Conservation (phyloP, 139 green algal species). For the Coelastrella sp. region DNA sequence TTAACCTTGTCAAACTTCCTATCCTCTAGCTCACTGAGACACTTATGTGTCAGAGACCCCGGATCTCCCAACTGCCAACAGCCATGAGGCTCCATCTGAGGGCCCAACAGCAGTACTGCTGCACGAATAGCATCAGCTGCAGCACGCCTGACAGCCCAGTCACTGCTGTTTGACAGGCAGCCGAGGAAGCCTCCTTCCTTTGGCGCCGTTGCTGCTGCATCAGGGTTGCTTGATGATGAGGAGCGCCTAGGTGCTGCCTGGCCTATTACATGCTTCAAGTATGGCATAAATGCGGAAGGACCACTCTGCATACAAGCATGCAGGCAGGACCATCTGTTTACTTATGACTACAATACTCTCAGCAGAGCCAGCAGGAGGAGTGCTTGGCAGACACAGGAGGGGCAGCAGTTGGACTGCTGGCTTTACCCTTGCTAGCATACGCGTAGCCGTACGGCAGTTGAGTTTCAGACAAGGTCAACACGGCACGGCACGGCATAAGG, state of each 20-base stretch:
- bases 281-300: slow-evolving; percentile 48
- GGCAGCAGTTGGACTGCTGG: too few species aligned
- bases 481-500: too few species aligned
- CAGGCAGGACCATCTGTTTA: too few species aligned
- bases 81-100: slow-evolving; percentile 55
- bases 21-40: slow-evolving; percentile 45
- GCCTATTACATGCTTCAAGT: slow-evolving; percentile 52
- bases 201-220: slow-evolving; percentile 8
- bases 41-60: slow-evolving; percentile 37
- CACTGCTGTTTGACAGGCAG: slow-evolving; percentile 47
- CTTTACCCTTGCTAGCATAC: too few species aligned
- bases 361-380: too few species aligned
- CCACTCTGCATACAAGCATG: slow-evolving; percentile 47
- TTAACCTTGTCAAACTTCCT: slow-evolving; percentile 67
- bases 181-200: slow-evolving; percentile 46
- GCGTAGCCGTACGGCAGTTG: too few species aligned
- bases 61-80: slow-evolving; percentile 42
- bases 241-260: slow-evolving; percentile 5
- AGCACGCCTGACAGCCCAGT: slow-evolving; percentile 58
- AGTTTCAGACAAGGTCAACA: too few species aligned
- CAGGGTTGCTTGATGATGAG: slow-evolving; percentile 5
- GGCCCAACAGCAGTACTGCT: slow-evolving; percentile 58
- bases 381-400: too few species aligned
- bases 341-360: too few species aligned
- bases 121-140: slow-evolving; percentile 57